Conservation (phyloP, 768 basidiomycete species). For the Tylopilus vinaceipallidus region DNA sequence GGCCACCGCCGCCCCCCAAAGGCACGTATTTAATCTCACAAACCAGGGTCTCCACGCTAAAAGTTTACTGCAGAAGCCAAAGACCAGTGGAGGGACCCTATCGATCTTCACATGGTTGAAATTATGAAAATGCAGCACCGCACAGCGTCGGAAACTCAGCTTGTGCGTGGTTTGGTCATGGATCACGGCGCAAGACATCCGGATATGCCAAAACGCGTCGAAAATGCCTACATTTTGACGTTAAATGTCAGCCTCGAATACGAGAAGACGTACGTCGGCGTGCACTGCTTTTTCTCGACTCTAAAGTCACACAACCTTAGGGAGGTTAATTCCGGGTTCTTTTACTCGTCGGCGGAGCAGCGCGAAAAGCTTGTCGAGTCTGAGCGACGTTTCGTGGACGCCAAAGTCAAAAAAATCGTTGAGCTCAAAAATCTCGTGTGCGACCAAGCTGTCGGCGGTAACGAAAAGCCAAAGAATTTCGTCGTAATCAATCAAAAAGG, state of each 20-base stretch:
- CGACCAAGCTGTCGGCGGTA: constrained; percentile 83
- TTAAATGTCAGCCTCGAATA: constrained; percentile 98
- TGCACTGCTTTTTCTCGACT: constrained; percentile 16
- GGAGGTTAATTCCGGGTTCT: constrained; percentile 99
- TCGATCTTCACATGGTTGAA: constrained; percentile 99
- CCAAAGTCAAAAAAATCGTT: constrained; percentile 92
- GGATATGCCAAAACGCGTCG: constrained; percentile 98
- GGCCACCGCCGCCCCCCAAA: constrained; percentile 59
- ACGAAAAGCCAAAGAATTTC: constrained; percentile 82
- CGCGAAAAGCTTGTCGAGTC: constrained; percentile 98
- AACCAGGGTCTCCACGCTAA: constrained; percentile 29
- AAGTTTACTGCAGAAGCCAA: constrained; percentile 44
- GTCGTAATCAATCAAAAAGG: constrained; percentile 99
- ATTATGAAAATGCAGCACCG: constrained; percentile 99
- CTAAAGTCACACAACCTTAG: constrained; percentile 41
- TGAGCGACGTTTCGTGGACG: constrained; percentile 90
- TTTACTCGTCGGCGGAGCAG: constrained; percentile 98
- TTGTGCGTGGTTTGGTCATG: constrained; percentile 91
- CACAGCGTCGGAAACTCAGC: constrained; percentile 94
- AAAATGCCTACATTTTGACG: constrained; percentile 93
- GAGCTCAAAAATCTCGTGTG: constrained; percentile 96
- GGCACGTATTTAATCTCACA: constrained; percentile 40
- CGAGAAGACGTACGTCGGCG: constrained; percentile 88
- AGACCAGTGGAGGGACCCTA: constrained; percentile 80
- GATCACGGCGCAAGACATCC: constrained; percentile 98